Evolutionary conservation across 2,329 filamentous ascomycete species (phyloP).

Genomic region (Hymenoscyphus scutula): DNA sequence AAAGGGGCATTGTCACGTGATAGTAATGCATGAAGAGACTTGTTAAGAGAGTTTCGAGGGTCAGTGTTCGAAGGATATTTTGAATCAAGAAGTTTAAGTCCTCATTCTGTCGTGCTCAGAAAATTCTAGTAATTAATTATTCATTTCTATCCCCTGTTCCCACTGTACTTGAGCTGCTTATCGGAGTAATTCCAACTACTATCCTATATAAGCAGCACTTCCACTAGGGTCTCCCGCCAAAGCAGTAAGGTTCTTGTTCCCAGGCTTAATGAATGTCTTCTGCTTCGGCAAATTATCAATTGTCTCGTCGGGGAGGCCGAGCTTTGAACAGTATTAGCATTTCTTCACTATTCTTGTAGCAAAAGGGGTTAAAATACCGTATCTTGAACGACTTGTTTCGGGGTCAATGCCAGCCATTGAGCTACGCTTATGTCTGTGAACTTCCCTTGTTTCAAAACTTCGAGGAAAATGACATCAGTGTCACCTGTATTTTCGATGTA

Average conservation of each 20-base stretch:
- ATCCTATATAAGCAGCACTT: slow-evolving; percentile 19
- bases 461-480: slow-evolving; percentile 57
- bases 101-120: too few relatives aligned
- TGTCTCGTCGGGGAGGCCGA: slow-evolving; percentile 31
- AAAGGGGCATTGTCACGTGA: neutral
- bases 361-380: slow-evolving; percentile 35
- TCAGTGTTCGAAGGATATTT: too few relatives aligned
- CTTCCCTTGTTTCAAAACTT: slow-evolving; percentile 50
- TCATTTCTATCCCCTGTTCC: too few relatives aligned
- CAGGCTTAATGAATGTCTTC: slow-evolving; percentile 38
- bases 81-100: too few relatives aligned
- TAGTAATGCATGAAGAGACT: too few relatives aligned
- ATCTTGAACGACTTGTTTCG: slow-evolving; percentile 26
- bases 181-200: too few relatives aligned
- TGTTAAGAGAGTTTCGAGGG: too few relatives aligned
- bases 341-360: neutral
- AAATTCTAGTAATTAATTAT: too few relatives aligned
- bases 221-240: slow-evolving; percentile 25
- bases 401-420: slow-evolving; percentile 54
- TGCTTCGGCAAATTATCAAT: slow-evolving; percentile 41
- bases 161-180: too few relatives aligned
- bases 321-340: neutral
- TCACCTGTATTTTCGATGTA: slow-evolving; percentile 61
- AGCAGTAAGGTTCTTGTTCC: slow-evolving; percentile 35
- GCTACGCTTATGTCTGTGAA: slow-evolving; percentile 49